These are phyloP conservation scores for Ceriops zippeliana DNA, from an alignment of 345 rosid species.

Conservation along the genomic window DNA sequence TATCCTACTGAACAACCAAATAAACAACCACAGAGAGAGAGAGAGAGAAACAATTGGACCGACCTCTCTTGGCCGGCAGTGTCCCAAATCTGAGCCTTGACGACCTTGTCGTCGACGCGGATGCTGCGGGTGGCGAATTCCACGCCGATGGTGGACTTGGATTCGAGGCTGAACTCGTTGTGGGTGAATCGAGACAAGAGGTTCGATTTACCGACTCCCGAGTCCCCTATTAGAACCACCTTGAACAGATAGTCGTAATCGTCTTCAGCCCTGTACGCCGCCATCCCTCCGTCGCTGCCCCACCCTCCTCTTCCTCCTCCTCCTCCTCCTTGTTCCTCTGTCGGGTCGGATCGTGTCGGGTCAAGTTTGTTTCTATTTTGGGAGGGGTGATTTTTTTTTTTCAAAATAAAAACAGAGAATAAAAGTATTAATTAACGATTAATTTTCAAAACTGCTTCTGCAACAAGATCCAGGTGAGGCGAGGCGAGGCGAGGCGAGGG, in stretches of 20 bases:
- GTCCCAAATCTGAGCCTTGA: slow-evolving; percentile 92
- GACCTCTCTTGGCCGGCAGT: slow-evolving; percentile 85
- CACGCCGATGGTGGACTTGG: slow-evolving; percentile 80
- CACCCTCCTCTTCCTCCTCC: too few relatives aligned
- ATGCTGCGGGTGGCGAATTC: slow-evolving; percentile 83
- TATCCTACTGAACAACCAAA: neutral
- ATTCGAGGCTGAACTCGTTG: slow-evolving; percentile 80
- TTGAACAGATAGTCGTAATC: slow-evolving; percentile 84
- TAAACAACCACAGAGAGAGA: neutral
- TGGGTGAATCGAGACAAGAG: slow-evolving; percentile 67
- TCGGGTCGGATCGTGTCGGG: too few relatives aligned
- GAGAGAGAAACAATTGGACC: neutral
- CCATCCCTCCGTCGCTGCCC: slow-evolving; percentile 24
- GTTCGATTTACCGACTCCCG: slow-evolving; percentile 82
- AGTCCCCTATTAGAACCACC: slow-evolving; percentile 71
- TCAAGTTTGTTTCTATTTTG: too few relatives aligned
- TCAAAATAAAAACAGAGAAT: too few relatives aligned
- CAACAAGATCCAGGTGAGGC: too few relatives aligned
- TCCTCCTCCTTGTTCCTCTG: too few relatives aligned
- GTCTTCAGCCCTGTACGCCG: slow-evolving; percentile 74
- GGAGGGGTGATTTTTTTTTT: too few relatives aligned
- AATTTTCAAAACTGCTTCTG: too few relatives aligned
- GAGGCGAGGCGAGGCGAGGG: too few relatives aligned
- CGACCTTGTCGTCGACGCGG: slow-evolving; percentile 67
- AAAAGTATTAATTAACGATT: too few relatives aligned